Conservation (phyloP, 2,329 filamentous ascomycete genomes). For the Metarhizium guizhouense region DNA sequence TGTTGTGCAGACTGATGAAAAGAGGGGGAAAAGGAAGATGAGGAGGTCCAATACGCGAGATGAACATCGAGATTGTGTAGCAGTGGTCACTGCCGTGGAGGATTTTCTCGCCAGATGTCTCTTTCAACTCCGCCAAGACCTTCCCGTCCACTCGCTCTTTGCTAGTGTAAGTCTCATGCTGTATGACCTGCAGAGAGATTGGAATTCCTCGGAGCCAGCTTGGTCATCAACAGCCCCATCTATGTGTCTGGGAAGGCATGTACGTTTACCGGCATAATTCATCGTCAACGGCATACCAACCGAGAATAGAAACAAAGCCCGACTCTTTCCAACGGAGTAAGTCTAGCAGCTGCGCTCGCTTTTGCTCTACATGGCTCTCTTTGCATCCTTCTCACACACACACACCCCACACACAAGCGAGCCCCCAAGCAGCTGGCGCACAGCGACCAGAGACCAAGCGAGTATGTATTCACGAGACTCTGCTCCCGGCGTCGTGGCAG, state of each 20-base stretch:
- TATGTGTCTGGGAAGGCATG: too few species aligned
- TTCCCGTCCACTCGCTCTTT: neutral
- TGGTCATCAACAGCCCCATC: neutral
- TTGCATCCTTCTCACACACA: neutral
- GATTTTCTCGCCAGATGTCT: too few species aligned
- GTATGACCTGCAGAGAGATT: neutral
- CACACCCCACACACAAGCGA: neutral
- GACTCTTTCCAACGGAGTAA: neutral
- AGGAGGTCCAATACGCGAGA: neutral
- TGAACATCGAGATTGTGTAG: neutral
- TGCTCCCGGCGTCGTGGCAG: neutral
- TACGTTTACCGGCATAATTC: too few species aligned
- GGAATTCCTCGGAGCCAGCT: neutral
- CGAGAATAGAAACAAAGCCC: conserved; percentile 1
- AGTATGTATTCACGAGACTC: neutral
- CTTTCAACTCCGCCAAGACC: neutral
- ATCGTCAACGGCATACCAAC: neutral
- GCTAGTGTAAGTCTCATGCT: neutral
- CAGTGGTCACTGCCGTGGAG: too few species aligned
- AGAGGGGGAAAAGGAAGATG: neutral
- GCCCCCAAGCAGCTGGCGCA: conserved; percentile 4
- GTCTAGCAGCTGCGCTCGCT: neutral
- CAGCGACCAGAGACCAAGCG: neutral
- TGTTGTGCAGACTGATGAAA: neutral
- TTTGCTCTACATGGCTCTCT: neutral